Percentiles rank a stretch among this genome's conserved stretches.
These are phyloP conservation scores for Pholiota adiposa DNA, from an alignment of 1,284 basidiomycete species.

Conservation along the genomic window DNA sequence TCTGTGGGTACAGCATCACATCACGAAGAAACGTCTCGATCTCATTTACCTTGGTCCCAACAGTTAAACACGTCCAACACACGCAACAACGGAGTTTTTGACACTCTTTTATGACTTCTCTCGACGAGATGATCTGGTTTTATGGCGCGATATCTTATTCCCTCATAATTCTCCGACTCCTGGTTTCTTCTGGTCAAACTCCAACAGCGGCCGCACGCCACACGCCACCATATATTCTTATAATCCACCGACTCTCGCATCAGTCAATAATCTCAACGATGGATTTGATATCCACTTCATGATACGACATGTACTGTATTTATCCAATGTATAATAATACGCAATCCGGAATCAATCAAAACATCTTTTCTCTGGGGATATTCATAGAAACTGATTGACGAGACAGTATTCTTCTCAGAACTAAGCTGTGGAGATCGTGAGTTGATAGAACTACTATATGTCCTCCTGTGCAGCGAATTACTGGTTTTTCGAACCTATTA, in stretches of 20 bases:
- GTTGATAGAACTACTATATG: no score
- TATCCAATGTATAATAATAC: background rate
- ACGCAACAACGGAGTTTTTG: constrained; percentile 1
- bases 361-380: background rate
- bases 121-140: background rate
- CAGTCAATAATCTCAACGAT: background rate
- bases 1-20: constrained; percentile 19
- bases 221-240: background rate
- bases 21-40: background rate
- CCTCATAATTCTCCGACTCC: background rate
- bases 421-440: no score
- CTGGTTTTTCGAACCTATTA: no score
- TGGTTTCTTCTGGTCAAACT: background rate
- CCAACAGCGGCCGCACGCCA: background rate
- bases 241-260: background rate
- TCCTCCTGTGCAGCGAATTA: no score
- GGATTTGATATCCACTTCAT: constrained; percentile 1
- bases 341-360: background rate
- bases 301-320: background rate
- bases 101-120: background rate
- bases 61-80: constrained; percentile 8
- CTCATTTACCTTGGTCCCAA: constrained; percentile 4
- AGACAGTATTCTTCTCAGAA: no score
- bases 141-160: background rate
- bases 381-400: background rate